Evolutionary conservation across 768 basidiomycete genomes (phyloP).

Genomic region (Suillus hirtellus): DNA sequence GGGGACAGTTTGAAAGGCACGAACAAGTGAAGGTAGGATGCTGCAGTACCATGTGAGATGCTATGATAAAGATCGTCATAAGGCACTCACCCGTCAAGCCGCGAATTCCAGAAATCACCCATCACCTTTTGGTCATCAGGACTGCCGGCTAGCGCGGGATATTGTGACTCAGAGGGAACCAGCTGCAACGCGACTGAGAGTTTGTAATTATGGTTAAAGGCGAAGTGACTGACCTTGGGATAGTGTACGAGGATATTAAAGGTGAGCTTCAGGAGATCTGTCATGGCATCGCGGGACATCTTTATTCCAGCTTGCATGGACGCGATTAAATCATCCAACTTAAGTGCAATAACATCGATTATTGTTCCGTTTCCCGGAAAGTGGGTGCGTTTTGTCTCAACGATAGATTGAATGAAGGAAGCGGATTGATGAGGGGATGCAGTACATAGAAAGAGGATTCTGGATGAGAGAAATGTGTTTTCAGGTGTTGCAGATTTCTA

Average conservation of each 20-base stretch:
- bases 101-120: slow-evolving; percentile 74
- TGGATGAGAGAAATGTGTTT: slow-evolving; percentile 70
- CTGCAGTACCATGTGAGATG: slow-evolving; percentile 36
- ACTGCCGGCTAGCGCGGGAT: slow-evolving; percentile 10
- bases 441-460: slow-evolving; percentile 76
- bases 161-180: slow-evolving; percentile 47
- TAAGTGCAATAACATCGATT: slow-evolving; percentile 59
- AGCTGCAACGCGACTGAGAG: slow-evolving; percentile 24
- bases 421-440: slow-evolving; percentile 50
- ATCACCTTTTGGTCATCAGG: slow-evolving; percentile 48
- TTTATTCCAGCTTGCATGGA: slow-evolving; percentile 51
- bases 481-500: slow-evolving; percentile 66
- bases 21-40: slow-evolving; percentile 69
- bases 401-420: slow-evolving; percentile 51
- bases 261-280: slow-evolving; percentile 80
- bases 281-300: slow-evolving; percentile 70
- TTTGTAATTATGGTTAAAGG: not conserved
- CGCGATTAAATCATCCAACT: slow-evolving; percentile 57
- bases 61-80: not conserved
- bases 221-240: slow-evolving; percentile 56
- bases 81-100: slow-evolving; percentile 63
- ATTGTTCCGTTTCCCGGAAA: slow-evolving; percentile 42
- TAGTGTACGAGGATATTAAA: slow-evolving; percentile 84
- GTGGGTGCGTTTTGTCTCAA: slow-evolving; percentile 62
- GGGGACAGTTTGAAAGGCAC: slow-evolving; percentile 67